A percentile compares a stretch with the other conserved stretches of the same genome.
These are phyloP conservation scores for Tubosaeta brunneosetosa DNA, from an alignment of 768 basidiomycete genomes.

Conservation along the genomic window DNA sequence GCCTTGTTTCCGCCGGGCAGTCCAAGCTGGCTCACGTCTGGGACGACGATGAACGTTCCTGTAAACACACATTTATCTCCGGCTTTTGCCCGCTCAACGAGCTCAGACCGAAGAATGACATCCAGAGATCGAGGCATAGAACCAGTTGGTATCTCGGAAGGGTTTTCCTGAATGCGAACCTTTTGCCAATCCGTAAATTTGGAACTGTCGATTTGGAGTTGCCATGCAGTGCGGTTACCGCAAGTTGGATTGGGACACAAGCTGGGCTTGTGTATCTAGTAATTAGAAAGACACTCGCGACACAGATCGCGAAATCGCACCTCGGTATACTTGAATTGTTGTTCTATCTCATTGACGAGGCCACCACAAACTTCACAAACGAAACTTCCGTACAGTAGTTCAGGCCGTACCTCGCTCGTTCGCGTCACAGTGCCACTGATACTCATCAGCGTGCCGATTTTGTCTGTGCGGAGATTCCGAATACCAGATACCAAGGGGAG, in stretches of 20 bases:
- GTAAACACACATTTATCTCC: slow-evolving; percentile 99
- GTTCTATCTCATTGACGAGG: slow-evolving; percentile 88
- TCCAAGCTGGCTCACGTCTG: slow-evolving; percentile 94
- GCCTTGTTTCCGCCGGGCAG: slow-evolving; percentile 91
- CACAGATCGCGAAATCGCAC: slow-evolving; percentile 34
- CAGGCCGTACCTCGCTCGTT: slow-evolving; percentile 95
- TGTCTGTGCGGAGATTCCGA: slow-evolving; percentile 86
- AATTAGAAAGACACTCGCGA: slow-evolving; percentile 6
- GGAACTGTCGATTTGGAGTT: slow-evolving; percentile 91
- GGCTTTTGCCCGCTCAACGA: slow-evolving; percentile 98
- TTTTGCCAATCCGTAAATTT: slow-evolving; percentile 99
- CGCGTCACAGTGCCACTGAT: slow-evolving; percentile 97
- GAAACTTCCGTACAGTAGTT: slow-evolving; percentile 90
- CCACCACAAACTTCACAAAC: slow-evolving; percentile 87
- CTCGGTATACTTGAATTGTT: slow-evolving; percentile 99
- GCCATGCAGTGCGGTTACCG: slow-evolving; percentile 86
- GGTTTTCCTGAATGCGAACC: slow-evolving; percentile 97
- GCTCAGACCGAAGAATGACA: slow-evolving; percentile 89
- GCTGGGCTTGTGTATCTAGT: slow-evolving; percentile 56
- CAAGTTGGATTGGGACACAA: slow-evolving; percentile 94
- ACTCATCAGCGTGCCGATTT: slow-evolving; percentile 90
- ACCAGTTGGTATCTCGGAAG: slow-evolving; percentile 97
- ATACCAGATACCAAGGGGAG: slow-evolving; percentile 93
- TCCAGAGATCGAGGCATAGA: slow-evolving; percentile 97
- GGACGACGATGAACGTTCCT: slow-evolving; percentile 96